Base-by-base conservation (phyloP, 345 rosid species). In the Euphorbia tirucalli region DNA sequence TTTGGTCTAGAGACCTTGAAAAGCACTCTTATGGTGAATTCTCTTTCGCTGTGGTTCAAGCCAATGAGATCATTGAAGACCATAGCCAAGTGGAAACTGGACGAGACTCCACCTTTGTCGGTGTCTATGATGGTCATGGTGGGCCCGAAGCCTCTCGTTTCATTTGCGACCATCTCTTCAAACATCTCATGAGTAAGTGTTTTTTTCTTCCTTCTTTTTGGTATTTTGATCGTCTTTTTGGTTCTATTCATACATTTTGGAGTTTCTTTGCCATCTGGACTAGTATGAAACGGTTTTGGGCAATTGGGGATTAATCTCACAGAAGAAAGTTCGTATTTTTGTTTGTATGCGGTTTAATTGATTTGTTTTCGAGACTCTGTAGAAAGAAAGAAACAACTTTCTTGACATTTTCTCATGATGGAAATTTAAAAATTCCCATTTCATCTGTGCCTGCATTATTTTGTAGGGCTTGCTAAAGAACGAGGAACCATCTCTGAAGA, bases 91-190 rank as follows among this genome's bases (percentile, higher is more conserved):
- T 94, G 14, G 97, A 94, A 79, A 87, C 78, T 9, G 93, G 90
- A 13, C 71, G 78, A 28, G 89, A 81, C 21, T 88, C 90, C 48
- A 86, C 87, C 28, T 92, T 94, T 69, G 83, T 92, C 49, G 97
- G 98, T 11, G 93, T 94, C 59, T 90, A 90, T 61, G 98, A 94
- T 72, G 98, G 98, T 4, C 99, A 95, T 74, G 99, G 99, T 21
- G 99, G 99, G 27, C 91, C 97, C 22, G 98, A 92, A 16, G 99
- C 99, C 54, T 82, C 99, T 65, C 77, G 87, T 44, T 95, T 82
- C 74, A 81, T 95, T 80, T 79, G 83, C 41, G 98, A 95, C 71
- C 90, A 92, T 80, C 91, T 95, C 70, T 92, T 92, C 70, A 71
- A 73, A 7, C 85, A 92, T 82, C 80, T 95, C 46, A 90, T 86